Evolutionary conservation across 176 grass and related monocot genomes (phyloP).

Genomic region (Juncus effusus): DNA sequence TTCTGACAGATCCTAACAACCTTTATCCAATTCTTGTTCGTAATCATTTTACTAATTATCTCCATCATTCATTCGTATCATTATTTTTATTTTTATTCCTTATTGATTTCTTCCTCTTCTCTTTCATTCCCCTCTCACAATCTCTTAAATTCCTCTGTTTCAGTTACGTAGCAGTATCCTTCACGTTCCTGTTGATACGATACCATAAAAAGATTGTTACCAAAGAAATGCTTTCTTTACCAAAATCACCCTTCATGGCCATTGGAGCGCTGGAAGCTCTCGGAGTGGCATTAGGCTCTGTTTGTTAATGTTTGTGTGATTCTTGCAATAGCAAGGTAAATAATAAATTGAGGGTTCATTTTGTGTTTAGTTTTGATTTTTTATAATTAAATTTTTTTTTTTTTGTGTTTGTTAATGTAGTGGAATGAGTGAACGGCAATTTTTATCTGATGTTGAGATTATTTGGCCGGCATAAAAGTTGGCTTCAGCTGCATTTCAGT

Average conservation of each 20-base stretch:
- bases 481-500: constrained; percentile 72
- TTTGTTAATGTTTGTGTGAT: constrained; percentile 73
- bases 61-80: too few relatives aligned
- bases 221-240: constrained; percentile 77
- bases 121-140: too few relatives aligned
- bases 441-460: constrained; percentile 57
- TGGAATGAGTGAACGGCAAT: constrained; percentile 49
- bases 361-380: too few relatives aligned
- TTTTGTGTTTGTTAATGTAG: constrained; percentile 37
- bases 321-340: constrained; percentile 65
- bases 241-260: constrained; percentile 65
- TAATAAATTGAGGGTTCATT: too few relatives aligned
- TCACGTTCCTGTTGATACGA: constrained; percentile 61
- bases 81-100: too few relatives aligned
- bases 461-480: constrained; percentile 80
- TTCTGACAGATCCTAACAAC: too few relatives aligned
- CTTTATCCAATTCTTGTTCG: too few relatives aligned
- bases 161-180: constrained; percentile 73
- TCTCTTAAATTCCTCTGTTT: too few relatives aligned
- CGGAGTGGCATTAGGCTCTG: constrained; percentile 71
- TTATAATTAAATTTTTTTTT: neutral
- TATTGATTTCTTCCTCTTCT: too few relatives aligned
- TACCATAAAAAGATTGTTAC: constrained; percentile 55
- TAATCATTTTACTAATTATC: too few relatives aligned
- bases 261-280: constrained; percentile 75